These are phyloP conservation scores for Fusarium pseudograminearum DNA, from an alignment of 2,329 filamentous ascomycete genomes.

Conservation along the genomic window DNA sequence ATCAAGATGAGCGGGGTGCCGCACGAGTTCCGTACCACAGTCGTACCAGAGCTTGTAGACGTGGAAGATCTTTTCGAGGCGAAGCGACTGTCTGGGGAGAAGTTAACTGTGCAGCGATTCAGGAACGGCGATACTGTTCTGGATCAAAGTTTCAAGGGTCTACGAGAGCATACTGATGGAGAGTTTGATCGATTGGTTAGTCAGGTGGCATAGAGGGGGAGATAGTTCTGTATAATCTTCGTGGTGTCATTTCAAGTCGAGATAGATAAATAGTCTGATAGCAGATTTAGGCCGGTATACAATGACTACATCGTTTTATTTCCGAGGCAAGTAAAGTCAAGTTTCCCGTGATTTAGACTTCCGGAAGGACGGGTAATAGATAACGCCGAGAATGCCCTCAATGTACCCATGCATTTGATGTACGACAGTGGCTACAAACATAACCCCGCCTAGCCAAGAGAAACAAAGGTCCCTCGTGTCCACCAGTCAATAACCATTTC, in stretches of 20 bases:
- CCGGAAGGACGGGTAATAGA: neutral
- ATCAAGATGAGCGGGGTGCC: conserved; percentile 40
- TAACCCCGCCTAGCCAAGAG: conserved; percentile 12
- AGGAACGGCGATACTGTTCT: conserved; percentile 29
- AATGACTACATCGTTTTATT: too few species aligned
- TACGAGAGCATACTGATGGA: conserved; percentile 35
- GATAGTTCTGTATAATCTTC: neutral
- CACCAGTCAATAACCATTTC: neutral
- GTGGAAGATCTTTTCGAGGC: conserved; percentile 44
- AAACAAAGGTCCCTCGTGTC: conserved; percentile 20
- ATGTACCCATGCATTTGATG: neutral
- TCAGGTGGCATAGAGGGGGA: conserved; percentile 20
- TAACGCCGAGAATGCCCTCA: neutral
- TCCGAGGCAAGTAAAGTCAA: neutral
- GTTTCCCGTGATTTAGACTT: neutral
- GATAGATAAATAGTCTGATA: too few species aligned
- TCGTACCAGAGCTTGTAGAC: conserved; percentile 39
- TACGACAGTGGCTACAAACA: neutral
- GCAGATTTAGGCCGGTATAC: rapidly evolving
- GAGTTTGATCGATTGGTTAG: conserved; percentile 37
- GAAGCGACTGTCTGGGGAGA: conserved; percentile 37
- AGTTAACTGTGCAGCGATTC: conserved; percentile 42
- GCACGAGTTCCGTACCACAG: conserved; percentile 41
- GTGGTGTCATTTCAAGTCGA: rapidly evolving
- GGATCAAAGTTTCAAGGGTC: conserved; percentile 7